phyloP scores from a whole-genome alignment of 768 basidiomycete genomes.

The Sporobolomyces pararoseus region DNA sequence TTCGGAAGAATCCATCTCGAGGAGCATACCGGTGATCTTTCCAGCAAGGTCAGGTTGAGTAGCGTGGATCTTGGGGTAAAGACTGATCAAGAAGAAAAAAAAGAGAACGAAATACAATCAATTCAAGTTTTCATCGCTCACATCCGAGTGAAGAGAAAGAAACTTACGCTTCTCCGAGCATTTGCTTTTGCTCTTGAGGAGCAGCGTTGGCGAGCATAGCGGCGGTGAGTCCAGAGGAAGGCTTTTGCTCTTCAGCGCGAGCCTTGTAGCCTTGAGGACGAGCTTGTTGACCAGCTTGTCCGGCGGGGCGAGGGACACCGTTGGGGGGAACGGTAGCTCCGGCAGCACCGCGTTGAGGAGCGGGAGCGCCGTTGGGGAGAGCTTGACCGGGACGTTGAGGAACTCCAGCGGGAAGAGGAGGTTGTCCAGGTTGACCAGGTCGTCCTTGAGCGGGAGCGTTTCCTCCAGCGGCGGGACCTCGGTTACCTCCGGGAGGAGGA shows the following conservation, averaged over 20 bases:
- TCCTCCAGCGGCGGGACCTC: slow-evolving; percentile 43
- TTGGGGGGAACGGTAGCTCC: slow-evolving; percentile 50
- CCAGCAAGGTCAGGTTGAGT: slow-evolving; percentile 89
- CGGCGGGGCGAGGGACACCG: slow-evolving; percentile 52
- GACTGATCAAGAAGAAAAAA: neutral
- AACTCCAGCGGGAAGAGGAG: slow-evolving; percentile 40
- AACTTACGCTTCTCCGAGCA: slow-evolving; percentile 73
- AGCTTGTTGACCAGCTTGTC: slow-evolving; percentile 45
- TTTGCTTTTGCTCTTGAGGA: slow-evolving; percentile 92
- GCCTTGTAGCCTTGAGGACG: slow-evolving; percentile 44
- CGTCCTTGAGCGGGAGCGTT: slow-evolving; percentile 43
- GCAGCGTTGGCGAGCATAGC: slow-evolving; percentile 60
- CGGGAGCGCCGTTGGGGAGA: slow-evolving; percentile 52
- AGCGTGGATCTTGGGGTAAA: slow-evolving; percentile 53
- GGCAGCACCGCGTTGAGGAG: slow-evolving; percentile 55
- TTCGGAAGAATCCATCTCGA: slow-evolving; percentile 86
- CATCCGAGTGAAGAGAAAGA: neutral
- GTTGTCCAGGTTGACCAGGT: slow-evolving; percentile 45
- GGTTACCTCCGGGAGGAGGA: slow-evolving; percentile 49
- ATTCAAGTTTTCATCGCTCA: too few species aligned
- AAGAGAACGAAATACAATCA: neutral
- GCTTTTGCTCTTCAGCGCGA: slow-evolving; percentile 40
- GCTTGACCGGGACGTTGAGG: slow-evolving; percentile 61
- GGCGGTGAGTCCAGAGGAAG: slow-evolving; percentile 56
- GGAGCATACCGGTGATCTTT: slow-evolving; percentile 71